Percentiles rank a stretch among this genome's conserved stretches.
Conservation (phyloP, 176 grass and related monocot species). For the Oryza officinalis region DNA sequence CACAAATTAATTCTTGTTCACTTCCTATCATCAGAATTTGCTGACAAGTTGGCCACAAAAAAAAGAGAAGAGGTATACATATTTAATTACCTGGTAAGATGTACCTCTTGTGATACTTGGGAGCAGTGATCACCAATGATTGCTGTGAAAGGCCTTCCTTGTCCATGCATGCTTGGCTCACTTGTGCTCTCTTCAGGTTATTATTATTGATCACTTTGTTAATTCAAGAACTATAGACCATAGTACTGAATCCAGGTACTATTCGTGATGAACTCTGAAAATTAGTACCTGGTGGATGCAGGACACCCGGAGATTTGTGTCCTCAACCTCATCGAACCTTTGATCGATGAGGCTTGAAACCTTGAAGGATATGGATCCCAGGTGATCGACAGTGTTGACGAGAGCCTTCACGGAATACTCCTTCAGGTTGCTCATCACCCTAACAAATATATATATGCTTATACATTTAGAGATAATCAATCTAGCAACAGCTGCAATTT, state of each 20-base stretch:
- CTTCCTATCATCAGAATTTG: not conserved
- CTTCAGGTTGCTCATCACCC: slow-evolving; percentile 66
- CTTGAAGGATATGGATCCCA: slow-evolving; percentile 83
- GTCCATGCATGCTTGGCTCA: slow-evolving; percentile 59
- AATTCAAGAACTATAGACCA: not conserved
- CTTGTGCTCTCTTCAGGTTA: slow-evolving; percentile 61
- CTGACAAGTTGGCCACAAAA: not conserved
- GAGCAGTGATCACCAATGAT: slow-evolving; percentile 72
- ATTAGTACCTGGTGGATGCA: slow-evolving; percentile 65
- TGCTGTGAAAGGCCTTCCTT: slow-evolving; percentile 86
- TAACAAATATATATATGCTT: not conserved
- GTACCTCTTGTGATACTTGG: slow-evolving; percentile 89
- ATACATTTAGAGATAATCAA: not conserved
- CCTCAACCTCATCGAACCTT: slow-evolving; percentile 52
- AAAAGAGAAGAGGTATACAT: not conserved
- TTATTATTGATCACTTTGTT: not conserved
- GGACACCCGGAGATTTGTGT: slow-evolving; percentile 51
- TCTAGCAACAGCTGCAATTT: not conserved
- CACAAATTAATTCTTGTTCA: not conserved
- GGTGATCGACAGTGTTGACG: slow-evolving; percentile 80
- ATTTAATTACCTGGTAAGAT: slow-evolving; percentile 60
- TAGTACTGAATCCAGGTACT: not conserved
- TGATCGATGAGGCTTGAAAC: slow-evolving; percentile 58
- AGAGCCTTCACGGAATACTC: slow-evolving; percentile 78
- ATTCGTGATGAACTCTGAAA: not conserved